Evolutionary conservation across 192 early-diverging fungal species (phyloP).

Genomic region (Backusella liffmaniae): DNA sequence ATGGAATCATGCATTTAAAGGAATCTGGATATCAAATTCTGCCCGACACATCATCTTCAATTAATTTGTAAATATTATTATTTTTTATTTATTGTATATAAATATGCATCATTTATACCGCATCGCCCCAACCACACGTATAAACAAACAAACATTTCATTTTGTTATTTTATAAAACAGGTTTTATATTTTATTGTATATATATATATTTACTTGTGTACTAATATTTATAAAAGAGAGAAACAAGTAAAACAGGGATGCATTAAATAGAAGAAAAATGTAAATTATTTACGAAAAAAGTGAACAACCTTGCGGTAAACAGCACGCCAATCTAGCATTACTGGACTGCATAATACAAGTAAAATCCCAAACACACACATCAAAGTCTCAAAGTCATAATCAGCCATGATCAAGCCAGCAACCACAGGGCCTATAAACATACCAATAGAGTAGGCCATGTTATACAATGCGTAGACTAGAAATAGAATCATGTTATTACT

Average conservation of each 20-base stretch:
- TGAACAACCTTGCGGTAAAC: neutral
- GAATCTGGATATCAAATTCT: neutral
- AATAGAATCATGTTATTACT: neutral
- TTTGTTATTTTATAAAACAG: neutral
- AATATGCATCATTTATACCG: neutral
- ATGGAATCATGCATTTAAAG: conserved; percentile 37
- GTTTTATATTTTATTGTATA: neutral
- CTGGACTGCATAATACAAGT: conserved; percentile 26
- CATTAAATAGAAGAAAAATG: neutral
- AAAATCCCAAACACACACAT: conserved; percentile 18
- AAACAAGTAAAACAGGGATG: neutral
- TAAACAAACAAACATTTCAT: neutral
- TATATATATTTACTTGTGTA: neutral
- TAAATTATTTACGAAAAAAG: neutral
- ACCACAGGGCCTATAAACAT: conserved; percentile 73
- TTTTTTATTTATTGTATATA: neutral
- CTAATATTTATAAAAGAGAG: neutral
- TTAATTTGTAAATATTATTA: conserved; percentile 4
- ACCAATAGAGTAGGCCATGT: conserved; percentile 74
- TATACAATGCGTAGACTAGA: conserved; percentile 69
- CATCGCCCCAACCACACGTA: neutral
- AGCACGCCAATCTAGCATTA: conserved; percentile 25
- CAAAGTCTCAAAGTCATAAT: conserved; percentile 17
- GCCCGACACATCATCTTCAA: neutral
- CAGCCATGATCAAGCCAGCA: conserved; percentile 41